Percentiles rank a stretch among this genome's conserved stretches.
These are phyloP conservation scores for Eucalyptus erythrocorys DNA, from an alignment of 345 rosid species.

Conservation along the genomic window DNA sequence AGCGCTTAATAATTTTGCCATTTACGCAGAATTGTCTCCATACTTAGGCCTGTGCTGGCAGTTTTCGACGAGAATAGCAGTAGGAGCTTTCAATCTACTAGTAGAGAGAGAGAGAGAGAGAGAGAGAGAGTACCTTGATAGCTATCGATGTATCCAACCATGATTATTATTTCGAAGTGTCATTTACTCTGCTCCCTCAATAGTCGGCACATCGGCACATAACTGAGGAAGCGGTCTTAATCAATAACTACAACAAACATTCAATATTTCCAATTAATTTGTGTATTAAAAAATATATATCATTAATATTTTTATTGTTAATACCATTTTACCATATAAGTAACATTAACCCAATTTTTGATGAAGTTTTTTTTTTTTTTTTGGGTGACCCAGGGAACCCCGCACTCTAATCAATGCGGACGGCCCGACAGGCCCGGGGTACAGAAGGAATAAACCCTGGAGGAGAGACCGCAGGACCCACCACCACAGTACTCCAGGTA, in stretches of 20 bases:
- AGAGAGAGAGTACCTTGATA: too few species aligned
- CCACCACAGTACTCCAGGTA: too few species aligned
- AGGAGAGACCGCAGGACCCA: too few species aligned
- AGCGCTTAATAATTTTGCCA: background rate
- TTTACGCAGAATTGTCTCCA: background rate
- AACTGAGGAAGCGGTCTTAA: background rate
- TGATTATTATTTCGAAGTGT: background rate
- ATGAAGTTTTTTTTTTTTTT: too few species aligned
- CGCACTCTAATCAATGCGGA: too few species aligned
- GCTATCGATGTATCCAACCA: too few species aligned
- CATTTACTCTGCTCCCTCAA: background rate
- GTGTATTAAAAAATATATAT: background rate
- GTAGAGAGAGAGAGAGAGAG: too few species aligned
- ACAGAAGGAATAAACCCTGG: too few species aligned
- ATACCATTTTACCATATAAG: background rate
- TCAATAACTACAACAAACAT: background rate
- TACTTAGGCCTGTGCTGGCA: background rate
- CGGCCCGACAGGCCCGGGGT: too few species aligned
- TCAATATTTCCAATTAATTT: background rate
- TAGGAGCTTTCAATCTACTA: background rate
- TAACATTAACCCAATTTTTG: too few species aligned
- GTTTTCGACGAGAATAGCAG: background rate
- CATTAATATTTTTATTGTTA: background rate
- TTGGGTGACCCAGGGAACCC: too few species aligned
- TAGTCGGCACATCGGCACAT: background rate